phyloP scores from a whole-genome alignment of 305 asterid species.

The Fraxinus latifolia region DNA sequence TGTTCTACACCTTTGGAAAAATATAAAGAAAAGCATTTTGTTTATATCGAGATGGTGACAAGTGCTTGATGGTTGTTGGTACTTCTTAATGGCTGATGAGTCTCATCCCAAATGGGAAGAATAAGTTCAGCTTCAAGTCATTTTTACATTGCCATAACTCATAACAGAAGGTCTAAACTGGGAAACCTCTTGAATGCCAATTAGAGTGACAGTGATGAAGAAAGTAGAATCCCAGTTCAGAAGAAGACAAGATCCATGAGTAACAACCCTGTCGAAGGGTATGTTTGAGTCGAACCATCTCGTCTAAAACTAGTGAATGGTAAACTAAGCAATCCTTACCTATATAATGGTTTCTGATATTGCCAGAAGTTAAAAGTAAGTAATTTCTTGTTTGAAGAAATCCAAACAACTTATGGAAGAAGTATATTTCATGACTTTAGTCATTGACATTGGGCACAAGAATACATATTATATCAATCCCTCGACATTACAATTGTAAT shows the following conservation, averaged over 20 bases:
- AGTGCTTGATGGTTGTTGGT: conserved; percentile 60
- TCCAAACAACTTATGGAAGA: not conserved
- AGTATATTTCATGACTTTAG: not conserved
- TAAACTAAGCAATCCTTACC: not conserved
- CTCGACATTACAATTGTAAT: not conserved
- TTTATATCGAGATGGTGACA: conserved; percentile 51
- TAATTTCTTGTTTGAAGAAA: not conserved
- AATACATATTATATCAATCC: not conserved
- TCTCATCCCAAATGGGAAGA: conserved; percentile 25
- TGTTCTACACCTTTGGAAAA: conserved; percentile 23
- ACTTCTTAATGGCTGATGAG: conserved; percentile 56
- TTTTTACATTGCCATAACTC: not conserved
- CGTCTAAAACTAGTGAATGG: not conserved
- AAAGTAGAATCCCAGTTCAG: not conserved
- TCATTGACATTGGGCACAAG: not conserved
- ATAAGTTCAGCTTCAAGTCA: not conserved
- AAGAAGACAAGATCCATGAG: not conserved
- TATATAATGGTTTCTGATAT: not conserved
- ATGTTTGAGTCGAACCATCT: not conserved
- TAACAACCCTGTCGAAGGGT: not conserved
- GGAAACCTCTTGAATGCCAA: not conserved
- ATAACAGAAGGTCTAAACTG: not conserved
- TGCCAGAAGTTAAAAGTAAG: not conserved
- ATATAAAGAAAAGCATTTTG: conserved; percentile 22
- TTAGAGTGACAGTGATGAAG: not conserved